Conservation (phyloP, 2,329 filamentous ascomycete species). For the Alternaria tenuissima region DNA sequence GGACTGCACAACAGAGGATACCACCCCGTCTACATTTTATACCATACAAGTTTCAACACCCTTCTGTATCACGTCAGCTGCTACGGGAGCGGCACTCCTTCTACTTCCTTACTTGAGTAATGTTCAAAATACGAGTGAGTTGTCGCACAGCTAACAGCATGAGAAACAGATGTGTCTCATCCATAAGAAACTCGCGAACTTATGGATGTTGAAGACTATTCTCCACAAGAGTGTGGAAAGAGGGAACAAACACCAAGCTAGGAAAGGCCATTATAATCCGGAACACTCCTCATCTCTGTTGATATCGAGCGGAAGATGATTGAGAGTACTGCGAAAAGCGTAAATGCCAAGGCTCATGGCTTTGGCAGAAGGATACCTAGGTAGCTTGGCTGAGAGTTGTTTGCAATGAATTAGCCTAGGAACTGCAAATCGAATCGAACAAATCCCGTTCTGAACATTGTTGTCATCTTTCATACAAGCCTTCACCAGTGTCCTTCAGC, state of each 20-base stretch:
- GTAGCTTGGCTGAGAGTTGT: not conserved
- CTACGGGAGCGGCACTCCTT: too few species aligned
- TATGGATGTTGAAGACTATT: not conserved
- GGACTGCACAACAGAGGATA: too few species aligned
- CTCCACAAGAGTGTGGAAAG: not conserved
- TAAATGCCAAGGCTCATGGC: not conserved
- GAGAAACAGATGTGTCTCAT: not conserved
- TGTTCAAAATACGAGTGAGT: too few species aligned
- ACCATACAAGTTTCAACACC: too few species aligned
- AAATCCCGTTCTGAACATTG: not conserved
- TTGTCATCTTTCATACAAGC: not conserved
- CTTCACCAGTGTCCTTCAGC: not conserved
- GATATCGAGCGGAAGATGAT: not conserved
- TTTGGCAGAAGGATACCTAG: not conserved
- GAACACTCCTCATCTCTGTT: not conserved
- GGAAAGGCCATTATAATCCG: not conserved
- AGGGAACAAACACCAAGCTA: not conserved
- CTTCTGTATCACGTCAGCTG: too few species aligned
- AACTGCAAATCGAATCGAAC: not conserved
- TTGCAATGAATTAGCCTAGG: not conserved
- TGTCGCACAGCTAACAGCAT: not conserved
- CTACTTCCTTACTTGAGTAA: too few species aligned
- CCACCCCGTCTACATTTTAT: not conserved
- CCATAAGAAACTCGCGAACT: not conserved
- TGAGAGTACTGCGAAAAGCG: not conserved